phyloP scores from a whole-genome alignment of 2,329 filamentous ascomycete species.

The Arthroderma uncinatum region DNA sequence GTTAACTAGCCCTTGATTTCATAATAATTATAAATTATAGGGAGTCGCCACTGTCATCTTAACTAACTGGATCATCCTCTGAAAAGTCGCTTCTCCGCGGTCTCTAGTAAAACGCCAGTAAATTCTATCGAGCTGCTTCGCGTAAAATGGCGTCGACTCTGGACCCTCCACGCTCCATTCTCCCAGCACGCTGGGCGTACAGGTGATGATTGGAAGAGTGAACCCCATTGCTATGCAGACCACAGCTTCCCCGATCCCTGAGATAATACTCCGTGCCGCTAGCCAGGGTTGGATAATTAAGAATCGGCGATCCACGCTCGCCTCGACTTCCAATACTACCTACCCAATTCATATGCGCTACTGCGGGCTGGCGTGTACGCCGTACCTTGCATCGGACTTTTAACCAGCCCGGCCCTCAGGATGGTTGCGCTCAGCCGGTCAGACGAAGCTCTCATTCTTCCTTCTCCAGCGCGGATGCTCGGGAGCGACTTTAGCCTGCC shows the following conservation, averaged over 20 bases:
- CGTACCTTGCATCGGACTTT: neutral
- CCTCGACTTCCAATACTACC: neutral
- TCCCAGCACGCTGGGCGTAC: neutral
- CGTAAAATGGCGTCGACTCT: too few relatives aligned
- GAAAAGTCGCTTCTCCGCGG: too few relatives aligned
- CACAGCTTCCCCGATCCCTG: neutral
- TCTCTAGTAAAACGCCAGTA: too few relatives aligned
- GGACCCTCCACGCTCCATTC: neutral
- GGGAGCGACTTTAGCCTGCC: neutral
- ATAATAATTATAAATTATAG: too few relatives aligned
- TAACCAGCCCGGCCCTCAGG: neutral
- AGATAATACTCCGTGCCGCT: neutral
- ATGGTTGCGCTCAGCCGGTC: neutral
- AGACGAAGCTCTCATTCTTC: neutral
- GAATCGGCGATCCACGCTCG: neutral
- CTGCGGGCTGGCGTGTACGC: neutral
- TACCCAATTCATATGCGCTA: neutral
- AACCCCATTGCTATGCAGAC: neutral
- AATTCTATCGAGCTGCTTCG: too few relatives aligned
- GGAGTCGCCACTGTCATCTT: too few relatives aligned
- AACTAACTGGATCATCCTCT: too few relatives aligned
- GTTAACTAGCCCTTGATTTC: neutral
- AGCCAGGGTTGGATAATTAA: neutral
- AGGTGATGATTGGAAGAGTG: neutral
- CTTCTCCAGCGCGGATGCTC: neutral